Evolutionary conservation across 164 flowering plant species (phyloP).

Genomic region (Magnolia sinica): DNA sequence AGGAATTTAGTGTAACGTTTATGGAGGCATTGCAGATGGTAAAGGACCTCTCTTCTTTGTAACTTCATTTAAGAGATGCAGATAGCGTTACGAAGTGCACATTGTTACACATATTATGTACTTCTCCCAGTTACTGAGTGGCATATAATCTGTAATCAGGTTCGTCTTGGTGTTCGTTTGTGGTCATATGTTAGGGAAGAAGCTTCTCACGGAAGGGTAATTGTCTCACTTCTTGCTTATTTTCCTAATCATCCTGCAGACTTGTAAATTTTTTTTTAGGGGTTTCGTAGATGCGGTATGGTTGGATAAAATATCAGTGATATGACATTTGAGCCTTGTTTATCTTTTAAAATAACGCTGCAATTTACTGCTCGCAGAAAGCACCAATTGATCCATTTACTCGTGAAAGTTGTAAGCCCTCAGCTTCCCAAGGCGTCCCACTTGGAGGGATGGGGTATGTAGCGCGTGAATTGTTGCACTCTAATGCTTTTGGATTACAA

Average conservation of each 20-base stretch:
- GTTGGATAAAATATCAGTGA: not conserved
- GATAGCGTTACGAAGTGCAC: not conserved
- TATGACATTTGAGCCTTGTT: not conserved
- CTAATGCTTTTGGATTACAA: not conserved
- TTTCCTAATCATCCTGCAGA: not conserved
- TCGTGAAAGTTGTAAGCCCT: conserved; percentile 84
- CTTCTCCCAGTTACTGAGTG: conserved; percentile 4
- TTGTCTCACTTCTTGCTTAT: conserved; percentile 1
- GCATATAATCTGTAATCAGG: conserved; percentile 33
- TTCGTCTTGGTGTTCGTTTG: conserved; percentile 79
- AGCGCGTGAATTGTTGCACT: not conserved
- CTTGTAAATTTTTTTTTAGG: not conserved
- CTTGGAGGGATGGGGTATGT: conserved; percentile 99
- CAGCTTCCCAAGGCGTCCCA: conserved; percentile 97
- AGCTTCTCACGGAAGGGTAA: conserved; percentile 96
- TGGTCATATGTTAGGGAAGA: conserved; percentile 96
- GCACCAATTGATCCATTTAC: conserved; percentile 99
- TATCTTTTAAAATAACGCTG: not conserved
- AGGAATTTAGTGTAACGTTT: conserved; percentile 91
- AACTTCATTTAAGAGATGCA: conserved; percentile 6
- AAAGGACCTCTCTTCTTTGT: conserved; percentile 8
- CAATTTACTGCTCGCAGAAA: conserved; percentile 48
- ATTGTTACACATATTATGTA: not conserved
- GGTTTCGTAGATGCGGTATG: not conserved
- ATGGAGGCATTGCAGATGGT: conserved; percentile 92